These are phyloP conservation scores for Botrytis fabae DNA, from an alignment of 2,329 filamentous ascomycete genomes.

Conservation along the genomic window DNA sequence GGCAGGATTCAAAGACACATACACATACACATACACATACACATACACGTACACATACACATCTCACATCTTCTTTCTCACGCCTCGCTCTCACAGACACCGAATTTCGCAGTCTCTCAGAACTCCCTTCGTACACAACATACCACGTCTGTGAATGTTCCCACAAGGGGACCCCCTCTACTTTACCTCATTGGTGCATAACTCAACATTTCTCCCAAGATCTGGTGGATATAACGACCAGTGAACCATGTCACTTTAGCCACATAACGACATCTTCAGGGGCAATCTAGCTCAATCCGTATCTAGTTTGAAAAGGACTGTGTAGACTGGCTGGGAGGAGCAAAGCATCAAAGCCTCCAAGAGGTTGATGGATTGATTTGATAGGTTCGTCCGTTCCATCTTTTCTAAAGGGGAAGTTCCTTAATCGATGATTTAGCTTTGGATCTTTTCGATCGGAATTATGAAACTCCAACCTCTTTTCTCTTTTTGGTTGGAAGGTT, in stretches of 20 bases:
- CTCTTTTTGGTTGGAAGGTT: not conserved
- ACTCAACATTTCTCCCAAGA: conserved; percentile 4
- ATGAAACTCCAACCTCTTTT: not conserved
- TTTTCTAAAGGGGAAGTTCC: not conserved
- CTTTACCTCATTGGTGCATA: not conserved
- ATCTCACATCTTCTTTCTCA: not conserved
- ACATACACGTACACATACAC: not conserved
- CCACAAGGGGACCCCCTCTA: not conserved
- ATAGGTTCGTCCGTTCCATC: not conserved
- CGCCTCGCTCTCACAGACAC: not conserved
- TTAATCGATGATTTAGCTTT: not conserved
- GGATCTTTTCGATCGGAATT: not conserved
- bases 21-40: not conserved
- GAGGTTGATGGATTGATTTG: not conserved
- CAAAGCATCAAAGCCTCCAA: not conserved
- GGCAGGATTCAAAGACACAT: not conserved
- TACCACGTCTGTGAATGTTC: not conserved
- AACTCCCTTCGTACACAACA: not conserved
- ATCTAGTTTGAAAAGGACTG: not conserved
- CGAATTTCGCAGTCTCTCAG: not conserved
- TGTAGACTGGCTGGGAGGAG: not conserved
- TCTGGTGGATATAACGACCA: not conserved
- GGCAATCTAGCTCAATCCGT: not conserved
- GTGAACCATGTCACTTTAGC: not conserved
- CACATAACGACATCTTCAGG: conserved; percentile 13